Evolutionary conservation across 306 rosid species (phyloP).

Genomic region (Ormosia semicastrata): DNA sequence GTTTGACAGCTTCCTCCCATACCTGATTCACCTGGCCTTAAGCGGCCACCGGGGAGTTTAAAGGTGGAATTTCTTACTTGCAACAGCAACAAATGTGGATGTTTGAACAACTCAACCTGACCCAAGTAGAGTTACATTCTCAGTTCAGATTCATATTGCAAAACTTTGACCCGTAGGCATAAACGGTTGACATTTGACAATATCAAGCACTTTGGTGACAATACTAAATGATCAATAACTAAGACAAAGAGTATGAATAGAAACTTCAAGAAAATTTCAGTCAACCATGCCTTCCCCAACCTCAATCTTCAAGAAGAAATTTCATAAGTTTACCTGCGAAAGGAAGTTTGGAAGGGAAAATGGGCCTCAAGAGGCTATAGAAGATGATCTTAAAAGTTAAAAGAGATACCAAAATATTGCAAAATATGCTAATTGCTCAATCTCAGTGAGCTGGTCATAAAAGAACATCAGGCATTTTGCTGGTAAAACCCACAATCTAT

Average conservation of each 20-base stretch:
- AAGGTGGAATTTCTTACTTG: constrained; percentile 74
- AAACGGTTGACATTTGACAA: background rate
- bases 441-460: background rate
- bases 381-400: background rate
- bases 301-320: background rate
- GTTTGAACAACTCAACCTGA: constrained; percentile 93
- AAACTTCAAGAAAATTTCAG: background rate
- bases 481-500: background rate
- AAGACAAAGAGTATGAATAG: background rate
- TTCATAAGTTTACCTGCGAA: background rate
- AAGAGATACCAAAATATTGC: background rate
- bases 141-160: constrained; percentile 7
- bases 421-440: background rate
- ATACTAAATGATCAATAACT: background rate
- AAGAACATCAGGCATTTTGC: background rate
- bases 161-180: background rate
- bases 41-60: constrained; percentile 91
- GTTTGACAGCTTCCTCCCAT: background rate
- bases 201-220: background rate
- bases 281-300: background rate
- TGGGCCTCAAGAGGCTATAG: background rate
- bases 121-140: constrained; percentile 8
- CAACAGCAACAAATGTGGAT: constrained; percentile 79
- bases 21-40: constrained; percentile 92
- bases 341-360: background rate